A percentile compares a stretch with the other conserved stretches of the same genome.
Evolutionary conservation across 1,284 basidiomycete genomes (phyloP).

Genomic region (Heliocybe sulcata): DNA sequence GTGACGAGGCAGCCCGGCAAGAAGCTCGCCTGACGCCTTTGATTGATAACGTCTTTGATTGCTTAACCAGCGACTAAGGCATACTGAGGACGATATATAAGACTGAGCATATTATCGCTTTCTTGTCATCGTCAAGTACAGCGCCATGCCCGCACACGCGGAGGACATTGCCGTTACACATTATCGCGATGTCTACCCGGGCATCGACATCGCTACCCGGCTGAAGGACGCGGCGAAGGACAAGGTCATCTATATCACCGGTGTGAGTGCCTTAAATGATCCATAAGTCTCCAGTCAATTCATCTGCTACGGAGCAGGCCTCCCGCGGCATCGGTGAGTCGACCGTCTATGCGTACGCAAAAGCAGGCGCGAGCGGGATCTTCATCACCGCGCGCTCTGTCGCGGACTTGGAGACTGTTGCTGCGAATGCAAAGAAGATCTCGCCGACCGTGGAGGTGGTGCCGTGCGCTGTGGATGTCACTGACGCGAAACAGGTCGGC

Average conservation of each 20-base stretch:
- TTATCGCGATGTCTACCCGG: constrained; percentile 9
- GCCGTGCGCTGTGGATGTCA: constrained; percentile 9
- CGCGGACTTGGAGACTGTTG: constrained; percentile 3
- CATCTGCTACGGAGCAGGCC: no score
- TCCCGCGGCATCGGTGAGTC: constrained; percentile 10
- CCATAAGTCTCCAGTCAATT: no score
- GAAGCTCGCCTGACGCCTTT: no score
- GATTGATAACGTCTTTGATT: no score
- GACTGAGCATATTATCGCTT: no score
- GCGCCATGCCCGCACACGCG: not conserved
- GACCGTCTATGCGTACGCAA: constrained; percentile 8
- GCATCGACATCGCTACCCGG: constrained; percentile 7
- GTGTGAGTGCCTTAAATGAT: not conserved
- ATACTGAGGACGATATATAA: no score
- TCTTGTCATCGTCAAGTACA: no score
- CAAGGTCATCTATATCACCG: constrained; percentile 12
- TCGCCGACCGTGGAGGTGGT: constrained; percentile 1
- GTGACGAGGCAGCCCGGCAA: no score
- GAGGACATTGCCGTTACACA: not conserved
- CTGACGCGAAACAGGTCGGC: not conserved
- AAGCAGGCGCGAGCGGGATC: constrained; percentile 5
- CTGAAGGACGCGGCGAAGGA: constrained; percentile 5
- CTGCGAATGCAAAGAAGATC: not conserved
- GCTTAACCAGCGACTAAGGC: no score
- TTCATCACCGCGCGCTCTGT: not conserved